These are phyloP conservation scores for Amaranthus hypochondriacus DNA, from an alignment of 148 eudicot genomes.

Conservation along the genomic window DNA sequence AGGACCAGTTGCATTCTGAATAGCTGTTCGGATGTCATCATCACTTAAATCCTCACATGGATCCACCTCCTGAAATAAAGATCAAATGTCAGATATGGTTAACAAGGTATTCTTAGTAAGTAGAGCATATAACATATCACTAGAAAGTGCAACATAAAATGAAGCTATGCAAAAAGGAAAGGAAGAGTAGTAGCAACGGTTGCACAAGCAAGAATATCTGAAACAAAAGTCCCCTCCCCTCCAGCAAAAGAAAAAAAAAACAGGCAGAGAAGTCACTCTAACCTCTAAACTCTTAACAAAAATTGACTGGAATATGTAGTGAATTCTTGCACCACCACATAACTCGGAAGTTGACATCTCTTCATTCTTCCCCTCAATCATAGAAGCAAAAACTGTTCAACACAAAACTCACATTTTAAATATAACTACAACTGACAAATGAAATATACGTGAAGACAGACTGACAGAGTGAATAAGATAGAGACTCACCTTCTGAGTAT, in stretches of 20 bases:
- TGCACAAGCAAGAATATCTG: not conserved
- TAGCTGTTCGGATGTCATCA: slow-evolving; percentile 92
- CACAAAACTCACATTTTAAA: slow-evolving; percentile 3
- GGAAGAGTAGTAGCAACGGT: not conserved
- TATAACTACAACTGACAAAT: not conserved
- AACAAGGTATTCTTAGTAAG: not conserved
- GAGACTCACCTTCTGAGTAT: slow-evolving; percentile 69
- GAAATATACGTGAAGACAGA: not conserved
- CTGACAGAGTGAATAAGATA: not conserved
- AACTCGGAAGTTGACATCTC: slow-evolving; percentile 96
- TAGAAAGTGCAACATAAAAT: not conserved
- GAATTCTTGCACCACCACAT: slow-evolving; percentile 95
- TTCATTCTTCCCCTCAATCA: slow-evolving; percentile 93
- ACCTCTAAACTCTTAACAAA: slow-evolving; percentile 97
- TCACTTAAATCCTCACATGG: slow-evolving; percentile 95
- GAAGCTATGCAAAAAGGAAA: not conserved
- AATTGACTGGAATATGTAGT: slow-evolving; percentile 88
- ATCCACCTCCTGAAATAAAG: slow-evolving; percentile 73
- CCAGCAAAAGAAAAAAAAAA: not conserved
- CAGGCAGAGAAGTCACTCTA: slow-evolving; percentile 11
- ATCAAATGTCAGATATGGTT: not conserved
- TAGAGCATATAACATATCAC: not conserved
- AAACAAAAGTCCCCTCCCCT: not conserved
- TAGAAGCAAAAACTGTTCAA: slow-evolving; percentile 79
- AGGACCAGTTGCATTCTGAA: slow-evolving; percentile 98